Base-by-base conservation (phyloP, 257 asterid genomes). In the Linderniella brevidens region DNA sequence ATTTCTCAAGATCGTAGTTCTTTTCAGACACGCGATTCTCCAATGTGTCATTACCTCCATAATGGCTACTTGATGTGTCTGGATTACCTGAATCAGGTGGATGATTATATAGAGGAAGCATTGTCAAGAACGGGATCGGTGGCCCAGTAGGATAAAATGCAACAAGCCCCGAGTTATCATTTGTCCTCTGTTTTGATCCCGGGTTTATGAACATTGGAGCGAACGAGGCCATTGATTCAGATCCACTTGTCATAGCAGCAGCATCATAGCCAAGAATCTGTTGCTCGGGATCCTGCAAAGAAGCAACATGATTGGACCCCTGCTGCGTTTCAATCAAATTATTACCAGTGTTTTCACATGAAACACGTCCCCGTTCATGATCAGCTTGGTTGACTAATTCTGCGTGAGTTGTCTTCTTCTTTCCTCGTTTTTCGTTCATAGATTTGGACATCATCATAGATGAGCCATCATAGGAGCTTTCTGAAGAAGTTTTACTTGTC, bases 61-160 rank as follows among this genome's bases (percentile, higher is more conserved):
- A 57, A 67, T 58, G 90, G 50, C 68, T 59, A 48, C 65, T 55
- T 17, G 83, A 71, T 64, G 73, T 55, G 63, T 76, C 86, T 37
- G 86, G 63, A 50, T 67, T 53, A 19, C 79, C 77, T 5, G 76
- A 49, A 53, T 78, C 86, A 10, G 82, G 80, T 45, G 72, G 65
- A 35, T 67, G 46, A 63, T 81, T 75, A 59, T 77, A 81, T 19
- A 81, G 49, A 20, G 99, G 94, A 50, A 90, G 88, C 99, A 90
- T 90, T n/a, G 95, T 78, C 37, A 85, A 48, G 58, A 85, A 90
- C 5, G 96, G 99, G 58, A 90, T 75, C 18, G 99, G 96, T 46
- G 99, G 99, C 12, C 99, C 99, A 16, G 99, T 78, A 25, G 92
- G 96, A 54, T 77, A 81, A 63, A 90, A 90, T 41, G 95, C 70